These are phyloP conservation scores for Corrigiola litoralis DNA, from an alignment of 179 eudicot species.

Conservation along the genomic window DNA sequence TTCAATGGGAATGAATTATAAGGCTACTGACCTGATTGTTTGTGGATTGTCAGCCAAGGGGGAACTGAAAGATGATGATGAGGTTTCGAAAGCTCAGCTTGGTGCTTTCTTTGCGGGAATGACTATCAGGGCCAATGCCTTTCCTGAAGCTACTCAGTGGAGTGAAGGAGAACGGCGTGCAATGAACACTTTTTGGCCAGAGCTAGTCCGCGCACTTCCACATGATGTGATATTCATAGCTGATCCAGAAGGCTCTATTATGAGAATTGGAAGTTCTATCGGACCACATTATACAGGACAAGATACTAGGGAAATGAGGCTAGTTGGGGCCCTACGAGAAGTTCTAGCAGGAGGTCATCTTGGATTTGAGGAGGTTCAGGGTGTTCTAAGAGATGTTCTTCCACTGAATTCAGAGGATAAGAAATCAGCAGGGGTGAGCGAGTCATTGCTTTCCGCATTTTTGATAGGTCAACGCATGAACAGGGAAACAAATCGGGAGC, in stretches of 20 bases:
- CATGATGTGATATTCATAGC: constrained; percentile 84
- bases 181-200: constrained; percentile 85
- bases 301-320: constrained; percentile 76
- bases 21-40: constrained; percentile 2
- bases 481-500: constrained; percentile 93
- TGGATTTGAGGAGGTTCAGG: constrained; percentile 96
- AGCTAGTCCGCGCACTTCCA: constrained; percentile 65
- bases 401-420: constrained; percentile 43
- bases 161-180: constrained; percentile 90
- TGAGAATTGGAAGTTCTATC: constrained; percentile 68
- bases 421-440: constrained; percentile 51
- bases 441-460: constrained; percentile 90
- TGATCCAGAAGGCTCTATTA: constrained; percentile 94
- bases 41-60: constrained; percentile 62
- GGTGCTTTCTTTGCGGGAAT: constrained; percentile 98
- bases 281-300: constrained; percentile 85
- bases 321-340: constrained; percentile 93
- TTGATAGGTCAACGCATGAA: constrained; percentile 98
- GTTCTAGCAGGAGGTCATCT: constrained; percentile 98
- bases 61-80: constrained; percentile 72
- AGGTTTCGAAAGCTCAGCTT: constrained; percentile 85
- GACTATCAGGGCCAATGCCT: constrained; percentile 89
- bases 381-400: constrained; percentile 81
- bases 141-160: constrained; percentile 97
- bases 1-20: neutral